phyloP scores from a whole-genome alignment of 2,329 filamentous ascomycete species.

The Incumbomyces delicatus region DNA sequence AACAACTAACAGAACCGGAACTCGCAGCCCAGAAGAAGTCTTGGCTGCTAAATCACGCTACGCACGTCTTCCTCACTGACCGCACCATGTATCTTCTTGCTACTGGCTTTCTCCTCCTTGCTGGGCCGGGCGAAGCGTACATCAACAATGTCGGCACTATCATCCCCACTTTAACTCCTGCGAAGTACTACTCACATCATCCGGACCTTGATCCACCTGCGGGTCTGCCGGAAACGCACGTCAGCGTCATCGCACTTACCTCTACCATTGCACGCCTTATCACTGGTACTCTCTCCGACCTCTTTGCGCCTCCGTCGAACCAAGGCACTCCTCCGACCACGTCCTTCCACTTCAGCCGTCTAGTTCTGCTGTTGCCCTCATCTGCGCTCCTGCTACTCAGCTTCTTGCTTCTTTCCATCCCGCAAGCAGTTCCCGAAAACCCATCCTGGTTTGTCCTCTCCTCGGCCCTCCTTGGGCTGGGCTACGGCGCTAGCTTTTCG shows the following conservation, averaged over 20 bases:
- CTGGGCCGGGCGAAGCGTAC: conserved; percentile 92
- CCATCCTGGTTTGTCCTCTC: conserved; percentile 76
- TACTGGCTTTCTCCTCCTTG: conserved; percentile 80
- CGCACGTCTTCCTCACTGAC: conserved; percentile 71
- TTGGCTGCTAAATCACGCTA: conserved; percentile 86
- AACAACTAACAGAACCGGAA: conserved; percentile 43
- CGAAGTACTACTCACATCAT: conserved; percentile 43
- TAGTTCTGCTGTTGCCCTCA: conserved; percentile 68
- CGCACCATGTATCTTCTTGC: conserved; percentile 95
- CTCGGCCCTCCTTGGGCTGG: conserved; percentile 73
- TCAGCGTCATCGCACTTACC: conserved; percentile 82
- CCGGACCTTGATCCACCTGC: conserved; percentile 40
- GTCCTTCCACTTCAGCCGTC: conserved; percentile 53
- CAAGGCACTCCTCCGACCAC: conserved; percentile 26
- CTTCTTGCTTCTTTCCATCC: conserved; percentile 67
- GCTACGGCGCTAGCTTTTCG: conserved; percentile 86
- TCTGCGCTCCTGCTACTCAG: conserved; percentile 65
- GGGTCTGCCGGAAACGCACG: conserved; percentile 67
- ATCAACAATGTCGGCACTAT: conserved; percentile 96
- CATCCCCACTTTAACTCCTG: conserved; percentile 69
- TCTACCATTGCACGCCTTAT: conserved; percentile 85
- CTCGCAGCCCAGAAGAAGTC: conserved; percentile 65
- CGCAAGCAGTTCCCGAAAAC: conserved; percentile 63
- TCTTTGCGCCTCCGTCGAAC: conserved; percentile 55
- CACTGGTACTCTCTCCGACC: conserved; percentile 78